Conservation (phyloP, 331 rosid species). For the Acacia concinna region DNA sequence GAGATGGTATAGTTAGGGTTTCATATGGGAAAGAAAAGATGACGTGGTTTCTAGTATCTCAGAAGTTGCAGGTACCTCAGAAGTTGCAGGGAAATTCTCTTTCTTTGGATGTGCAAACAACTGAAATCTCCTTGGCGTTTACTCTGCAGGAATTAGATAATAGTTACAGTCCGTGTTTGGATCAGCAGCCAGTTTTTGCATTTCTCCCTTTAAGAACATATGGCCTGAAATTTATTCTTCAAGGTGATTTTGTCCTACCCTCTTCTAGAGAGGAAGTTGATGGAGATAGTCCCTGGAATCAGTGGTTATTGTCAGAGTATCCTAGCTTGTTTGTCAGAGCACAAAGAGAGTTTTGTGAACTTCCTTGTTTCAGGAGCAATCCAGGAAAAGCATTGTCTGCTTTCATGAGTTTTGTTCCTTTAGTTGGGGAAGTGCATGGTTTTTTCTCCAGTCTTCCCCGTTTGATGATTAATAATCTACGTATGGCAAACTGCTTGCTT, state of each 20-base stretch:
- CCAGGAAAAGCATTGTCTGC: conserved; percentile 90
- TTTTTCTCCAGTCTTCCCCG: conserved; percentile 92
- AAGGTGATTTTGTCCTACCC: conserved; percentile 96
- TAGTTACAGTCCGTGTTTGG: conserved; percentile 66
- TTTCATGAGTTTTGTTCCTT: conserved; percentile 90
- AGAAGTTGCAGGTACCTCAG: conserved; percentile 67
- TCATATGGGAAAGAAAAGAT: conserved; percentile 77
- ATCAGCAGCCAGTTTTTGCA: conserved; percentile 90
- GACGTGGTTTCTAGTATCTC: conserved; percentile 84
- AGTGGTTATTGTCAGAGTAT: conserved; percentile 88
- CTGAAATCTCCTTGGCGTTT: conserved; percentile 92
- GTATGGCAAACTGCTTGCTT: conserved; percentile 78
- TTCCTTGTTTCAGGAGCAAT: conserved; percentile 69
- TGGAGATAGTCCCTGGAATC: conserved; percentile 96
- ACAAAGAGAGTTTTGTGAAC: conserved; percentile 69
- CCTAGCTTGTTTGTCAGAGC: conserved; percentile 86
- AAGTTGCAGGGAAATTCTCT: conserved; percentile 58
- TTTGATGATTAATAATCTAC: conserved; percentile 68
- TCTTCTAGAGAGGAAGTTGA: conserved; percentile 99
- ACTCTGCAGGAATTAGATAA: conserved; percentile 65
- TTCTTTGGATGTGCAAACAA: conserved; percentile 61
- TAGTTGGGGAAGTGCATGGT: conserved; percentile 93
- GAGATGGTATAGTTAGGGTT: conserved; percentile 78
- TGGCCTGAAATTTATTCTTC: conserved; percentile 90
- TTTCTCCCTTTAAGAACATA: conserved; percentile 91